Evolutionary conservation across 495 filamentous ascomycete genomes (phyloP).

Genomic region (Podospora tetraspora): DNA sequence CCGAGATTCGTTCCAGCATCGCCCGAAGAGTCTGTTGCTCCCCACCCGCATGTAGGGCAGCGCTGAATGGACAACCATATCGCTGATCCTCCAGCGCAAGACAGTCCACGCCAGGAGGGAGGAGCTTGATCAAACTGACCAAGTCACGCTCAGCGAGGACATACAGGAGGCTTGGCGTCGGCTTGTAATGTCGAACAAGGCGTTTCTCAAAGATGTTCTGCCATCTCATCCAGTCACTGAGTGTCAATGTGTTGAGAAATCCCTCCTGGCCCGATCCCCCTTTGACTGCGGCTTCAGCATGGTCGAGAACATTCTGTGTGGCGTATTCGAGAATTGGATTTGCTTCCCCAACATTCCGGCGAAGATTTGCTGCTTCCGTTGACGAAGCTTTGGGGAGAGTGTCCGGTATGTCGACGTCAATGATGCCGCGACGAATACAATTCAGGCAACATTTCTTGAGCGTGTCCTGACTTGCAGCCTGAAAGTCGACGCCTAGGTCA

Average conservation of each 20-base stretch:
- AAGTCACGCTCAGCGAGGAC: slow-evolving; percentile 12
- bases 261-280: slow-evolving; percentile 3
- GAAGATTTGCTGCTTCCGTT: not conserved
- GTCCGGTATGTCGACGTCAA: not conserved
- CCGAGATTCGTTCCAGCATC: not conserved
- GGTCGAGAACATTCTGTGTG: slow-evolving; percentile 11
- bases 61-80: slow-evolving; percentile 6
- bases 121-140: slow-evolving; percentile 9
- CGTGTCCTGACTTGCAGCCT: slow-evolving; percentile 29
- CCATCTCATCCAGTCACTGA: slow-evolving; percentile 3
- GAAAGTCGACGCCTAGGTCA: slow-evolving; percentile 23
- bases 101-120: not conserved
- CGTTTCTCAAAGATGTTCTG: slow-evolving; percentile 7
- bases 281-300: slow-evolving; percentile 19
- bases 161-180: slow-evolving; percentile 9
- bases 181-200: not conserved
- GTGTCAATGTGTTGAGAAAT: slow-evolving; percentile 12
- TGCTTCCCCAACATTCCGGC: not conserved
- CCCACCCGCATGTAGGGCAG: slow-evolving; percentile 5
- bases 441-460: slow-evolving; percentile 33
- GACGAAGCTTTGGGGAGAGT: not conserved
- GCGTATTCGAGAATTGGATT: slow-evolving; percentile 20
- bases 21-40: slow-evolving; percentile 2
- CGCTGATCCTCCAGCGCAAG: not conserved
- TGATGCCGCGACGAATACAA: slow-evolving; percentile 13